Conservation (phyloP, 2,329 filamentous ascomycete genomes). For the Colletotrichum liriopes region DNA sequence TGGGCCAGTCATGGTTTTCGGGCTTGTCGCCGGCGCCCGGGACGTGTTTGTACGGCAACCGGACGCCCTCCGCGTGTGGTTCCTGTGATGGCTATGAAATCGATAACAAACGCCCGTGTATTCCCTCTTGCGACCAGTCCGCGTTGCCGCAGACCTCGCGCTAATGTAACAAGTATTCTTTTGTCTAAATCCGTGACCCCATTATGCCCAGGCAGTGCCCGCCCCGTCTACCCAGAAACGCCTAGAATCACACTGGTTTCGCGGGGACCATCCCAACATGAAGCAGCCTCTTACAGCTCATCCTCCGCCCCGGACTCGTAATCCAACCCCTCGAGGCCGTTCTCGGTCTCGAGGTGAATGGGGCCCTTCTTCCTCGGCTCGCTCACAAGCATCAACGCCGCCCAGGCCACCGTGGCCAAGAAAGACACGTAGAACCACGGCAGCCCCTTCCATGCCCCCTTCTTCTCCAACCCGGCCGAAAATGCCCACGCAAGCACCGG, state of each 20-base stretch:
- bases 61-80: background rate
- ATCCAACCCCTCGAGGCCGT: conserved; percentile 5
- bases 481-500: conserved; percentile 59
- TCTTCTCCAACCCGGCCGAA: conserved; percentile 53
- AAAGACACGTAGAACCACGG: conserved; percentile 58
- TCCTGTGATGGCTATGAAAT: background rate
- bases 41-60: background rate
- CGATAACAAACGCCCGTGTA: background rate
- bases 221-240: background rate
- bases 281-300: background rate
- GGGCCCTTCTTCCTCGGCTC: conserved; percentile 49
- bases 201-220: background rate
- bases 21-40: background rate
- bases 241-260: background rate
- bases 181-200: background rate
- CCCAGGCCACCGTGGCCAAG: conserved; percentile 49
- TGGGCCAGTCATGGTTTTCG: background rate
- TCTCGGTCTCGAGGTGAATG: conserved; percentile 16
- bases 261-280: too few species aligned
- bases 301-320: conserved; percentile 32
- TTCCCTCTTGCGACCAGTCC: background rate
- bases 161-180: background rate
- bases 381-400: conserved; percentile 51
- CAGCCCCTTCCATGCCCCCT: conserved; percentile 56
- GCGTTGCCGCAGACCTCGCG: background rate